phyloP scores from a whole-genome alignment of 345 rosid genomes.

The Gossypium longicalyx region DNA sequence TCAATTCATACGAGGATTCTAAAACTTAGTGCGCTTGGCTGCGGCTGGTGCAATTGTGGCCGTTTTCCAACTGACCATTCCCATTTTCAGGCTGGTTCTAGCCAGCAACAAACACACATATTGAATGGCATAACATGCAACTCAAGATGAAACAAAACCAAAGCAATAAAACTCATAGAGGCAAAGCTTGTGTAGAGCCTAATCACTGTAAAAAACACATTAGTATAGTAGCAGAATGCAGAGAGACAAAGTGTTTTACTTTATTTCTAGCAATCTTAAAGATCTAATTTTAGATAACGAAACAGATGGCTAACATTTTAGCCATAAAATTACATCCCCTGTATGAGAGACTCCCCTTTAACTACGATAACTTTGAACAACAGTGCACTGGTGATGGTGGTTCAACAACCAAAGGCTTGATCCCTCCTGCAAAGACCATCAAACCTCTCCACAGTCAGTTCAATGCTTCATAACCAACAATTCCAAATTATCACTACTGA shows the following conservation, averaged over 20 bases:
- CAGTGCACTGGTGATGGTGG: neutral
- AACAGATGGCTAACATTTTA: neutral
- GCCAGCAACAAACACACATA: neutral
- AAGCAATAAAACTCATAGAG: neutral
- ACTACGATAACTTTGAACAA: neutral
- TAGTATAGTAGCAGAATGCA: neutral
- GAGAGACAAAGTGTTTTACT: neutral
- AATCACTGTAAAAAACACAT: neutral
- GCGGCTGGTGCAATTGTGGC: too few relatives aligned
- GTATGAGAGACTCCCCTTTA: slow-evolving; percentile 9
- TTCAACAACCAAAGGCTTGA: neutral
- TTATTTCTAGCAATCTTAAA: neutral
- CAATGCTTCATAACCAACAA: neutral
- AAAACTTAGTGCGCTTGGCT: too few relatives aligned
- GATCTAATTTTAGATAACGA: neutral
- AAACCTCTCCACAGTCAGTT: neutral
- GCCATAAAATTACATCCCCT: slow-evolving; percentile 11
- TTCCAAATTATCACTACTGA: too few relatives aligned
- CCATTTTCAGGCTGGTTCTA: too few relatives aligned
- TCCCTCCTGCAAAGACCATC: neutral
- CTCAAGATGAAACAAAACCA: neutral
- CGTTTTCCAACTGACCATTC: too few relatives aligned
- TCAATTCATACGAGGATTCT: too few relatives aligned
- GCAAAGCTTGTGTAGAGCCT: neutral
- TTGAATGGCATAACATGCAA: neutral